Evolutionary conservation across 2,329 filamentous ascomycete species (phyloP).

Genomic region (Coniochaeta sp.): DNA sequence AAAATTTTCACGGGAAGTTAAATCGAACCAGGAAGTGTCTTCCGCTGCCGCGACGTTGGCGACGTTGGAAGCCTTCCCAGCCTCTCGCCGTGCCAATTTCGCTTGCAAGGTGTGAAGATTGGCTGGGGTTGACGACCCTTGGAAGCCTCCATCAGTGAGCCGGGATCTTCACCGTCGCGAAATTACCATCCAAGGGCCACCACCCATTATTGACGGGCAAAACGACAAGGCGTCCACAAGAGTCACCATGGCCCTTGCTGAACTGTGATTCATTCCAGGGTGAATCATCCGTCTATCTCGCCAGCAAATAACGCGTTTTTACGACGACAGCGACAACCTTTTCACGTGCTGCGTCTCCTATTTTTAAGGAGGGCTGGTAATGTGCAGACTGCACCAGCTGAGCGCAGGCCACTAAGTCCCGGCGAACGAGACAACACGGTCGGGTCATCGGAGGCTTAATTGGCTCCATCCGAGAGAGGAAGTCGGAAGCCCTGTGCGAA

Average conservation of each 20-base stretch:
- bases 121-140: background rate
- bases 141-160: background rate
- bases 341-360: background rate
- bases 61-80: background rate
- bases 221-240: background rate
- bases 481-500: background rate
- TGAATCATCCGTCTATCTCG: background rate
- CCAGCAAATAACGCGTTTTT: background rate
- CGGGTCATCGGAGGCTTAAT: background rate
- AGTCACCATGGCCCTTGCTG: background rate
- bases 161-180: background rate
- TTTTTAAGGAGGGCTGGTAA: background rate
- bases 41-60: background rate
- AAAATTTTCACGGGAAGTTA: background rate
- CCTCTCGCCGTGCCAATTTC: background rate
- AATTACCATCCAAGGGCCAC: background rate
- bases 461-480: background rate
- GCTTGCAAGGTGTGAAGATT: slow-evolving; percentile 1
- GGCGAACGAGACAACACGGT: background rate
- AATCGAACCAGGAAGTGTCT: background rate
- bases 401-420: background rate
- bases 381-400: background rate
- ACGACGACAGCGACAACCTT: background rate
- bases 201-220: background rate
- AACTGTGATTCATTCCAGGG: background rate